Percentiles rank a stretch among this genome's conserved stretches.
phyloP scores from a whole-genome alignment of 176 grass and related monocot genomes.

The Leersia perrieri region DNA sequence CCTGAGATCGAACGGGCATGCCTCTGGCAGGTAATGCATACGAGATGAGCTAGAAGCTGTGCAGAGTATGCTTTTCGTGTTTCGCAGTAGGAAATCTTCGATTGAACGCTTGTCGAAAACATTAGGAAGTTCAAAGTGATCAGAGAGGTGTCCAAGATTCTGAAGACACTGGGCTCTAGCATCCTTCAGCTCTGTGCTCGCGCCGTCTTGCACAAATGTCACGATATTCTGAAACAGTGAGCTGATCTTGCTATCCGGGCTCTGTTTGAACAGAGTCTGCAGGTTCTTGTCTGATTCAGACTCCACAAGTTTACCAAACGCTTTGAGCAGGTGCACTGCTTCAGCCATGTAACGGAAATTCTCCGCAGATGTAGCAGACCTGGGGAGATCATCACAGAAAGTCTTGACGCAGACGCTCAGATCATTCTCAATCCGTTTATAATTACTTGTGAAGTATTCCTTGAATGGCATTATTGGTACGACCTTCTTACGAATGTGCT shows the following conservation, averaged over 20 bases:
- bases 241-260: background rate
- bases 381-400: slow-evolving; percentile 44
- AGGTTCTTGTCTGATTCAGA: background rate
- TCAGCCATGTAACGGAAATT: slow-evolving; percentile 19
- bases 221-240: slow-evolving; percentile 10
- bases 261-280: slow-evolving; percentile 13
- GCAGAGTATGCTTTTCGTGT: slow-evolving; percentile 48
- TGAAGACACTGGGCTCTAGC: slow-evolving; percentile 8
- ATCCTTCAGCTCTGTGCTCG: slow-evolving; percentile 16
- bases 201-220: background rate
- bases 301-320: slow-evolving; percentile 4
- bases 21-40: background rate
- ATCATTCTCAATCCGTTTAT: background rate
- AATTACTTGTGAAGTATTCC: slow-evolving; percentile 2
- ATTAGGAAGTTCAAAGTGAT: slow-evolving; percentile 16
- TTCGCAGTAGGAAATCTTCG: slow-evolving; percentile 44
- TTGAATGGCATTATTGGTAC: slow-evolving; percentile 20
- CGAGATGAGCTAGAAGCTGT: slow-evolving; percentile 52
- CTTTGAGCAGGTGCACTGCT: background rate
- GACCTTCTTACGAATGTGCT: background rate
- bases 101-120: slow-evolving; percentile 12
- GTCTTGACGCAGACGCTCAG: slow-evolving; percentile 14
- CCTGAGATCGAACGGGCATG: slow-evolving; percentile 53
- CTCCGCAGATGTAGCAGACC: slow-evolving; percentile 4
- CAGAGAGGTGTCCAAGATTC: slow-evolving; percentile 5